phyloP scores from a whole-genome alignment of 2,329 filamentous ascomycete species.

The Colletotrichum costaricense region DNA sequence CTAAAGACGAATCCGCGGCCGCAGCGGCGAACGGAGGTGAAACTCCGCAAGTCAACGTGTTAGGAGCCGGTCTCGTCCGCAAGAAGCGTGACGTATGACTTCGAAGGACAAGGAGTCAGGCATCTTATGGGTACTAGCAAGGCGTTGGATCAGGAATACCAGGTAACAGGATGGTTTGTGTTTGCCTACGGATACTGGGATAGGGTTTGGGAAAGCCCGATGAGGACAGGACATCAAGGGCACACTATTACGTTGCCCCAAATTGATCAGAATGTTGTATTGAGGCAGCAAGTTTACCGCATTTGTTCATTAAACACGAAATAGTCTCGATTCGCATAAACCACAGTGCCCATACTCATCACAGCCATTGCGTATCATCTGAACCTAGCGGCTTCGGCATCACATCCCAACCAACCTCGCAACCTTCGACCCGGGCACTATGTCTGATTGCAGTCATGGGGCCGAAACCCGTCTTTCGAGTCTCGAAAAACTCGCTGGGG shows the following conservation, averaged over 20 bases:
- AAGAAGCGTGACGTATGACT: conserved; percentile 58
- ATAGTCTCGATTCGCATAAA: not conserved
- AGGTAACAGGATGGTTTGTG: not conserved
- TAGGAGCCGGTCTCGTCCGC: conserved; percentile 55
- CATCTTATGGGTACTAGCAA: not conserved
- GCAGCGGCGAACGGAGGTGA: not conserved
- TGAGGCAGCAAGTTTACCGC: not conserved
- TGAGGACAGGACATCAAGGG: not conserved
- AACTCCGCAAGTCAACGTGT: conserved; percentile 48
- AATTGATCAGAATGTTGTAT: not conserved
- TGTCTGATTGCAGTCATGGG: conserved; percentile 59
- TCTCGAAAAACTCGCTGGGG: conserved; percentile 52
- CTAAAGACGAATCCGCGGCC: conserved; percentile 51
- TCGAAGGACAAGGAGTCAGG: not conserved
- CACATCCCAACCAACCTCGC: conserved; percentile 58
- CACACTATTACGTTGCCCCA: not conserved
- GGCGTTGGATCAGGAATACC: conserved; percentile 9
- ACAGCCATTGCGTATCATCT: not conserved
- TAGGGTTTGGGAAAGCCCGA: not conserved
- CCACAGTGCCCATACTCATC: not conserved
- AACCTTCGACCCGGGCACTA: conserved; percentile 57
- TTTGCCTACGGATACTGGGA: not conserved
- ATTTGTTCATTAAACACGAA: not conserved
- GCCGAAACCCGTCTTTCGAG: conserved; percentile 57
- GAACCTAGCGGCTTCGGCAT: conserved; percentile 55